Evolutionary conservation across 192 early-diverging fungal genomes (phyloP).

Genomic region (Ambispora gerdemannii): DNA sequence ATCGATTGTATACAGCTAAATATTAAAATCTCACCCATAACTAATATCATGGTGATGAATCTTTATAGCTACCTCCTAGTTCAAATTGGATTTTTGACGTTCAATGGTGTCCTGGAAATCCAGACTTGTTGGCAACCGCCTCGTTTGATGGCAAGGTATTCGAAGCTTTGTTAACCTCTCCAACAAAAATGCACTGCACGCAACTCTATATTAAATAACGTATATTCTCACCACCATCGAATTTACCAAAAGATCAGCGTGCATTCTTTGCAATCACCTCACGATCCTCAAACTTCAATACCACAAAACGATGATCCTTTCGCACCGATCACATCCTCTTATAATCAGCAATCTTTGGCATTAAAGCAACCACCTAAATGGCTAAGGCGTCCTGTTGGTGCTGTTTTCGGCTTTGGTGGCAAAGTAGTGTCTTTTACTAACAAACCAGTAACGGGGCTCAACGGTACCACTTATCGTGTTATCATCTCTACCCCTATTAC

Average conservation of each 20-base stretch:
- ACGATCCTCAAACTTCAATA: conserved; percentile 25
- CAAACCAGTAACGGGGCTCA: conserved; percentile 32
- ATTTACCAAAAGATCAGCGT: conserved; percentile 57
- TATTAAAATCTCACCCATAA: too few relatives aligned
- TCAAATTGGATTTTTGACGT: conserved; percentile 96
- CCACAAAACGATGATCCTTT: conserved; percentile 70
- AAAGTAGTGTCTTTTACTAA: conserved; percentile 77
- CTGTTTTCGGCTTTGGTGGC: conserved; percentile 86
- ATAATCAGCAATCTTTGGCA: conserved; percentile 41
- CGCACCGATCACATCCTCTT: conserved; percentile 47
- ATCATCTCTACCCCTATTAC: conserved; percentile 64
- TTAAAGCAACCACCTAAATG: conserved; percentile 83
- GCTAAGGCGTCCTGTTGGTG: conserved; percentile 84
- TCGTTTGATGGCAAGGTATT: conserved; percentile 88
- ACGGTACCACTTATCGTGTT: conserved; percentile 47
- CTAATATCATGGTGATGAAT: too few relatives aligned
- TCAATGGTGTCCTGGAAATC: conserved; percentile 93
- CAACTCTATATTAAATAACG: neutral
- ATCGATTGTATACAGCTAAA: neutral
- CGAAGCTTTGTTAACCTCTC: neutral
- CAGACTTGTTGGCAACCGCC: conserved; percentile 81
- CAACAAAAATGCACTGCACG: neutral
- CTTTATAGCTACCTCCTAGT: conserved; percentile 59
- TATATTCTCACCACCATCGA: neutral
- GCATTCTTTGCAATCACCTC: conserved; percentile 69